Evolutionary conservation across 345 rosid species (phyloP).

Genomic region (Schrenkiella parvula): DNA sequence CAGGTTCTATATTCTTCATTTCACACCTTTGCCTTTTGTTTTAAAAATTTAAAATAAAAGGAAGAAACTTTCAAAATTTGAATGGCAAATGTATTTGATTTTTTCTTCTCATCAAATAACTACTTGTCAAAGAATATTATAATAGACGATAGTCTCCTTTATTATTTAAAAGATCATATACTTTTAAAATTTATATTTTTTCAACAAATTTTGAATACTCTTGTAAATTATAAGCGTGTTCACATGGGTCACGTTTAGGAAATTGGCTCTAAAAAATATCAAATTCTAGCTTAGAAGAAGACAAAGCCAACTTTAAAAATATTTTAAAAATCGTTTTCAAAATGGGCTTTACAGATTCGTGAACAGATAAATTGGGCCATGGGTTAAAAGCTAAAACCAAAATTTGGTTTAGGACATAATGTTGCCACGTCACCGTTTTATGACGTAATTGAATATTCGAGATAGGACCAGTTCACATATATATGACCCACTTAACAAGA

Average conservation of each 20-base stretch:
- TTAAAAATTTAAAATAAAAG: not conserved
- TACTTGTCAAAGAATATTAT: not conserved
- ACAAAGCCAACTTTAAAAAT: not conserved
- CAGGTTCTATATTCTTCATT: slow-evolving; percentile 19
- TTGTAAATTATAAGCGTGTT: slow-evolving; percentile 16
- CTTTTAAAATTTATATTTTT: not conserved
- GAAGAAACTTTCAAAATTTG: not conserved
- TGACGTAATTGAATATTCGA: slow-evolving; percentile 29
- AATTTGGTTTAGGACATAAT: not conserved
- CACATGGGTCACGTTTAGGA: slow-evolving; percentile 22
- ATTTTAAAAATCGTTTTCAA: not conserved
- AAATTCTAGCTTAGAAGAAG: not conserved
- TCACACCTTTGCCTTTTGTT: slow-evolving; percentile 5
- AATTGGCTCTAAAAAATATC: not conserved
- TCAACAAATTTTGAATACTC: not conserved
- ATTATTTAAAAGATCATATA: not conserved
- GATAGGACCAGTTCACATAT: not conserved
- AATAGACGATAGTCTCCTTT: not conserved
- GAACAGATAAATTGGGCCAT: slow-evolving; percentile 30
- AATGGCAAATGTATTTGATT: slow-evolving; percentile 3
- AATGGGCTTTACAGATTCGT: slow-evolving; percentile 32
- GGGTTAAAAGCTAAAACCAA: not conserved
- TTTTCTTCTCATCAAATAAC: not conserved
- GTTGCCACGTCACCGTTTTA: slow-evolving; percentile 17
- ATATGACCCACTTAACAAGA: slow-evolving; percentile 17